Base-by-base conservation (phyloP, 495 filamentous ascomycete genomes). In the Trichoderma orchidacearum region DNA sequence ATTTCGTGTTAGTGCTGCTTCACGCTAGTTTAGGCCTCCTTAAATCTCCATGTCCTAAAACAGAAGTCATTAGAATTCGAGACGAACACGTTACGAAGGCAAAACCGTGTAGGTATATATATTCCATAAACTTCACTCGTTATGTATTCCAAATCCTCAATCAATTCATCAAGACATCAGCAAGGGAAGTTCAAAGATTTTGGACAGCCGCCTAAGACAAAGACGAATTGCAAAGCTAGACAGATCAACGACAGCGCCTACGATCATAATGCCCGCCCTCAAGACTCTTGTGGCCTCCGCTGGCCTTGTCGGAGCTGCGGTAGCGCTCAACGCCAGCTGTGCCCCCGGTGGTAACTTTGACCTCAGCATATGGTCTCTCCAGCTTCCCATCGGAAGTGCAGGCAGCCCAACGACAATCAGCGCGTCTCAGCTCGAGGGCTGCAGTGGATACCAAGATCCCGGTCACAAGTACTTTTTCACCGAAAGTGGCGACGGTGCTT, bases 291-390 rank as follows among this genome's bases (percentile, higher is more conserved):
- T 48, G 7, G 38, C 38, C 13, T 23, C n/a, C n/a, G n/a, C 38
- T 25, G 18, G 18, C 21, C 38, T 48, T n/a, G 15, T 41, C 2
- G 36, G 36, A 74, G 29, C 81, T 55, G 58, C 54, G 13, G 56
- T 32, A 50, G 60, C 50, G 27, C 60, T 64, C 4, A 57, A 66
- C 56, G 55, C 67, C 56, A 59, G 53, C 15, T 70, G 68, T 53
- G 66, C 68, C 8, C 69, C 69, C 0, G 69, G 69, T 17, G 69
- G 66, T 12, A 72, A 72, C 60, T 70, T 73, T 55, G 62, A 73
- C 55, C 61, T 69, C 18, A 55, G 53, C 38, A 56, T 53, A 50
- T 69, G 61, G 60, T 56, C 54, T 13, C 68, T 73, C 35, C 70
- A 73, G 57, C 67, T 73, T 15, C 69, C 70, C 12, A 69, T 61